These are phyloP conservation scores for Gossypium mustelinum DNA, from an alignment of 345 rosid genomes.

Conservation along the genomic window DNA sequence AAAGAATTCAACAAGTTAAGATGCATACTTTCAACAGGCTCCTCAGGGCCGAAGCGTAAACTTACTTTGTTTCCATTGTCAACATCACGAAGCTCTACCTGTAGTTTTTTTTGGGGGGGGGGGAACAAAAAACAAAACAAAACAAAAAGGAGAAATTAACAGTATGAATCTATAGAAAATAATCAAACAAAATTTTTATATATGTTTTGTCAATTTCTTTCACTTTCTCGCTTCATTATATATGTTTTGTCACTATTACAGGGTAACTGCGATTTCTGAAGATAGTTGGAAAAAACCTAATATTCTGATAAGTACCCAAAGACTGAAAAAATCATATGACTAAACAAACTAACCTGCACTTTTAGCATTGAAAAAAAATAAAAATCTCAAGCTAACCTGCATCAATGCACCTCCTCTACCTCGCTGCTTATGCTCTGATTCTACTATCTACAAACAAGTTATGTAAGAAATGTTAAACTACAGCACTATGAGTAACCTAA, in stretches of 20 bases:
- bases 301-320: not conserved
- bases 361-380: too few relatives aligned
- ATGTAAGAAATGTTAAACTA: constrained; percentile 2
- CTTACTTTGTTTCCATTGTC: constrained; percentile 79
- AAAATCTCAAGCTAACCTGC: constrained; percentile 38
- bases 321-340: not conserved
- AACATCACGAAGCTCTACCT: constrained; percentile 94
- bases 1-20: constrained; percentile 10
- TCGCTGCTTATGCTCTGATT: constrained; percentile 73
- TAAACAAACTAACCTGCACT: constrained; percentile 50
- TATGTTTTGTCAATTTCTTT: not conserved
- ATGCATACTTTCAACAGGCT: constrained; percentile 76
- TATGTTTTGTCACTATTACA: not conserved
- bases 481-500: not conserved
- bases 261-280: not conserved
- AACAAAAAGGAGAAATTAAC: not conserved
- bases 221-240: not conserved
- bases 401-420: constrained; percentile 96
- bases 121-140: not conserved
- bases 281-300: not conserved
- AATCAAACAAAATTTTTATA: not conserved
- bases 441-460: constrained; percentile 51
- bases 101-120: not conserved
- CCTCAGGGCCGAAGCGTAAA: constrained; percentile 81
- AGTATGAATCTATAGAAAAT: not conserved